Base-by-base conservation (phyloP, 2,329 filamentous ascomycete genomes). In the Chaetomiaceae sp. region DNA sequence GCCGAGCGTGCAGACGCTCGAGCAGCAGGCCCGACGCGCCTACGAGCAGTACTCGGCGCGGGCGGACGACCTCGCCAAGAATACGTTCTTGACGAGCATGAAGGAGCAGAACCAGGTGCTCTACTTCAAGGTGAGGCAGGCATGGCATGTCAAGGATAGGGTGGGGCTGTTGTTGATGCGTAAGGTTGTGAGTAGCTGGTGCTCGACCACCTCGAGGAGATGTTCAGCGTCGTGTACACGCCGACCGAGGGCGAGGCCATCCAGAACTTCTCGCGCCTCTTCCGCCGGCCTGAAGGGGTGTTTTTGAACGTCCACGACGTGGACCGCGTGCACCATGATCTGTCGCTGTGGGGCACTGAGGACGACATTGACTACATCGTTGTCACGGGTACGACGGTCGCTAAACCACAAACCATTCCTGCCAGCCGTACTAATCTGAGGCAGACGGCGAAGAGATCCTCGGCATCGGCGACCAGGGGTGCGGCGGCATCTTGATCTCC, bases 211-310 rank as follows among this genome's bases (percentile, higher is more conserved):
- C 67, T 95, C 17, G 82, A 86, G 53, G 88, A 95, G 60, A 93
- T 95, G 86, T 90, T 94, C 60, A 81, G 83, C 33, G 71, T 95
- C n/a, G 86, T 95, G 22, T 95, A 95, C 60, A 95, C 89, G 0
- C 89, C 89, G 0, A 95, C 89, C 0, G 88, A 95, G 66, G 88
- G 86, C 8, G 87, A 94, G 33, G 89, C 89, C 0, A 95, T 95
- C 41, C 79, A 87, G 55, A 86, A 90, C 53, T 95, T 87, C 60
- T 93, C 87, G 0, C 70, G 82, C 0, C 63, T 93, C 0, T 95
- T 95, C 59, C 71, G 89, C 10, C 73, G 78, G 15, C 86, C 88
- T 0, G 84, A 91, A 55, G 89, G 89, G 0, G 88, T 86, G 56
- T 94, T 88, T 54, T 65, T 94, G 41, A 88, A 85, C 56, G 84